A percentile compares a stretch with the other conserved stretches of the same genome.
Evolutionary conservation across 768 basidiomycete species (phyloP).

Genomic region (Russula compacta): DNA sequence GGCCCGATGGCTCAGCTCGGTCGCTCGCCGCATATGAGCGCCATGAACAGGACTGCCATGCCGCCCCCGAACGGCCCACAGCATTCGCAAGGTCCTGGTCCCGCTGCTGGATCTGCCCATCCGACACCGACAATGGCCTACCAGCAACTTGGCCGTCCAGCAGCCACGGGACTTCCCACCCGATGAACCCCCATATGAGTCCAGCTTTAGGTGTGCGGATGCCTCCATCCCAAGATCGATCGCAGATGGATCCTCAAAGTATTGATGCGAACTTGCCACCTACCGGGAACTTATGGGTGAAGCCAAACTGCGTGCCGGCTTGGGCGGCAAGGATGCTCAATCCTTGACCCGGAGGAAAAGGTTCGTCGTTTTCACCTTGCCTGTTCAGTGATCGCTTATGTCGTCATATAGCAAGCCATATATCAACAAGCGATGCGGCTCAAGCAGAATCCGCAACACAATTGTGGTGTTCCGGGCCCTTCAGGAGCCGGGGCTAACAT

Average conservation of each 20-base stretch:
- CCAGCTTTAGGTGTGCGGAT: slow-evolving; percentile 47
- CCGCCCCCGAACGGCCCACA: slow-evolving; percentile 39
- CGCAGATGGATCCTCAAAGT: slow-evolving; percentile 18
- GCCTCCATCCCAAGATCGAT: slow-evolving; percentile 28
- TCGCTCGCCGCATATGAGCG: slow-evolving; percentile 41
- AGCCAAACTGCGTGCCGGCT: slow-evolving; percentile 37
- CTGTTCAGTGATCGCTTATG: slow-evolving; percentile 4
- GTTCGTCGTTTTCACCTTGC: slow-evolving; percentile 22
- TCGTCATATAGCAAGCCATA: slow-evolving; percentile 30
- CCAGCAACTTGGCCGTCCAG: slow-evolving; percentile 43
- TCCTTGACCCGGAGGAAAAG: slow-evolving; percentile 49
- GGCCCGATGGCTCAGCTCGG: slow-evolving; percentile 42
- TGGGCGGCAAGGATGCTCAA: slow-evolving; percentile 38
- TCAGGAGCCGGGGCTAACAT: slow-evolving; percentile 25
- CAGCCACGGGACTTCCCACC: slow-evolving; percentile 33
- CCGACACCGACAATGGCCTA: slow-evolving; percentile 36
- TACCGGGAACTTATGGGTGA: slow-evolving; percentile 31
- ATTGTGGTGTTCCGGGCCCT: slow-evolving; percentile 36
- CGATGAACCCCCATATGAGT: slow-evolving; percentile 42
- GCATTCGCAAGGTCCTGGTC: slow-evolving; percentile 31
- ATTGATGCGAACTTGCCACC: slow-evolving; percentile 36
- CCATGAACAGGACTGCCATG: slow-evolving; percentile 35
- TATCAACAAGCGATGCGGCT: slow-evolving; percentile 19
- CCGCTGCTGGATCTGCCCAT: slow-evolving; percentile 27
- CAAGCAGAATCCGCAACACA: slow-evolving; percentile 23